Percentiles rank a stretch among this genome's conserved stretches.
phyloP scores from a whole-genome alignment of 202 grass and related monocot genomes.

The Thinopyrum obtusiflorum region DNA sequence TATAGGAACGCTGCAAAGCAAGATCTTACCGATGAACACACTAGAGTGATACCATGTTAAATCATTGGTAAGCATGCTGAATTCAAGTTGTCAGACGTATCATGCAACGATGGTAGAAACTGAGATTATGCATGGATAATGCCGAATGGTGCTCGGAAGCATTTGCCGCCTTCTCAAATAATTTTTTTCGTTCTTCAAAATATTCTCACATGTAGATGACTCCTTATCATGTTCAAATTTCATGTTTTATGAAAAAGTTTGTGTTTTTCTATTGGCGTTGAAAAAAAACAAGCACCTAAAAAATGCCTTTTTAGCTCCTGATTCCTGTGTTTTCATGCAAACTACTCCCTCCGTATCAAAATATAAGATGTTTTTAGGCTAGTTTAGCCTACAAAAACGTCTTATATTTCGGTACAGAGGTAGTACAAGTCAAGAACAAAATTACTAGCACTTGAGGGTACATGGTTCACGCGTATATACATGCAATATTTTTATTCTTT shows the following conservation, averaged over 20 bases:
- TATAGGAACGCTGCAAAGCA: background rate
- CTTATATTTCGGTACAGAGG: too few relatives aligned
- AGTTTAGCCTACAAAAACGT: too few relatives aligned
- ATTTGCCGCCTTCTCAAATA: background rate
- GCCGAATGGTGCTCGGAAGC: background rate
- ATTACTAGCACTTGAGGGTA: background rate
- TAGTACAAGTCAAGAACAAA: background rate
- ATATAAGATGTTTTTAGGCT: too few relatives aligned
- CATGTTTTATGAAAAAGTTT: background rate
- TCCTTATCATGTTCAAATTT: background rate
- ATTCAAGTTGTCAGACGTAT: background rate
- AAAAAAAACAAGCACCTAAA: background rate
- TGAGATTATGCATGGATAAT: background rate
- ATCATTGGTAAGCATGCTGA: background rate
- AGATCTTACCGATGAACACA: background rate
- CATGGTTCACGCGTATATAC: background rate
- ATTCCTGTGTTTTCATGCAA: background rate
- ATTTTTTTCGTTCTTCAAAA: background rate
- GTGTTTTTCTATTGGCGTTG: background rate
- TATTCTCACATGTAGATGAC: background rate
- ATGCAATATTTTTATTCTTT: background rate
- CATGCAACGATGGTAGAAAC: background rate
- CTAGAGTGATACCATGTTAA: background rate
- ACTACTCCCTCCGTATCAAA: too few relatives aligned
- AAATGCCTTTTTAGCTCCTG: background rate